Conservation (phyloP, 1,139 yeast species). For the Debaryomyces fabryi region DNA sequence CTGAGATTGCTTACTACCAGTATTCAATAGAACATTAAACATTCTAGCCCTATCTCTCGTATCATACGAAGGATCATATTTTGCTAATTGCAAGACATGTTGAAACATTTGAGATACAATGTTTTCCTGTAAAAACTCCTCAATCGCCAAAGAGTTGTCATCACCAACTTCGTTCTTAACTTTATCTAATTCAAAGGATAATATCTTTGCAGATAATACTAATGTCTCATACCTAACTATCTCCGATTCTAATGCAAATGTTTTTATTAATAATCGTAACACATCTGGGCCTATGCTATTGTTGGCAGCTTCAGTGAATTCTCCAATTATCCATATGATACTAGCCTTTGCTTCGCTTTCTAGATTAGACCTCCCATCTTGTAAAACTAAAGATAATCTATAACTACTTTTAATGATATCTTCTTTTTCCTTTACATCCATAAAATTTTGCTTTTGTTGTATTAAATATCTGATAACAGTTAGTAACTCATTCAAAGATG, state of each 20-base stretch:
- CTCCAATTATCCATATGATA: slow-evolving; percentile 90
- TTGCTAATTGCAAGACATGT: slow-evolving; percentile 63
- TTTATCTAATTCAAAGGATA: slow-evolving; percentile 54
- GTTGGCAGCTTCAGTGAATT: slow-evolving; percentile 52
- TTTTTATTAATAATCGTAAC: slow-evolving; percentile 58
- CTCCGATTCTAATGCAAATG: slow-evolving; percentile 58
- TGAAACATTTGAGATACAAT: slow-evolving; percentile 60
- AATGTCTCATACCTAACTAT: slow-evolving; percentile 72
- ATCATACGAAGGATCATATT: slow-evolving; percentile 76
- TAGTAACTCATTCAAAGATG: slow-evolving; percentile 59
- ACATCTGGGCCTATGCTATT: slow-evolving; percentile 74
- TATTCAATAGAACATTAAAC: slow-evolving; percentile 53
- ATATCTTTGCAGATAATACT: slow-evolving; percentile 72
- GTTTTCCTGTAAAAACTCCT: slow-evolving; percentile 27
- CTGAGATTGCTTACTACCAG: slow-evolving; percentile 42
- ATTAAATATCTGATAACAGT: slow-evolving; percentile 72
- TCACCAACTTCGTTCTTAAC: slow-evolving; percentile 28
- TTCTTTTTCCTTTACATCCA: slow-evolving; percentile 27
- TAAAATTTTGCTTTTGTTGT: slow-evolving; percentile 49
- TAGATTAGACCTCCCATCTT: slow-evolving; percentile 27
- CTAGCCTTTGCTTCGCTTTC: slow-evolving; percentile 72
- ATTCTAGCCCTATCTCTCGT: slow-evolving; percentile 85
- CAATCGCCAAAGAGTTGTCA: slow-evolving; percentile 29
- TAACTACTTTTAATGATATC: slow-evolving; percentile 39
- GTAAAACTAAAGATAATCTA: slow-evolving; percentile 37